A percentile compares a stretch with the other conserved stretches of the same genome.
phyloP scores from a whole-genome alignment of 768 basidiomycete genomes.

The Dendrothele bispora region DNA sequence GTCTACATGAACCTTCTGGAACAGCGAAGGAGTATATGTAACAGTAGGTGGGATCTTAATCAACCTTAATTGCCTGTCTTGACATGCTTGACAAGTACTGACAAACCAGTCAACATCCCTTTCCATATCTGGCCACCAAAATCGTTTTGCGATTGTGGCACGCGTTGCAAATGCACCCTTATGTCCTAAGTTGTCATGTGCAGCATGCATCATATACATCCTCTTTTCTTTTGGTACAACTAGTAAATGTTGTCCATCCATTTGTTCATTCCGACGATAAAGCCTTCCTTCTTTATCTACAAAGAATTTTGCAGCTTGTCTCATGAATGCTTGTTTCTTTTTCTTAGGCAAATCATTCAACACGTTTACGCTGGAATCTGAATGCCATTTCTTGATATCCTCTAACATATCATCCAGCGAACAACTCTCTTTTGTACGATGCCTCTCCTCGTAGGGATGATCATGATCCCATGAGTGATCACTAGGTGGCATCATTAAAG shows the following conservation, averaged over 20 bases:
- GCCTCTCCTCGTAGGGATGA: neutral
- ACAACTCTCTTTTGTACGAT: neutral
- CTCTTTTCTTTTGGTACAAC: slow-evolving; percentile 13
- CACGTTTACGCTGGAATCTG: slow-evolving; percentile 1
- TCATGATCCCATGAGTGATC: neutral
- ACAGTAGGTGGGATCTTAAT: too few species aligned
- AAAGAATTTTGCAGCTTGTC: slow-evolving; percentile 9
- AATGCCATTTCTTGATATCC: neutral
- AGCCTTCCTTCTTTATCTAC: slow-evolving; percentile 15
- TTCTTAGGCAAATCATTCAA: neutral
- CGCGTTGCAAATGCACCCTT: slow-evolving; percentile 8
- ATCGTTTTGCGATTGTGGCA: slow-evolving; percentile 7
- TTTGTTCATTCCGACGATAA: slow-evolving; percentile 10
- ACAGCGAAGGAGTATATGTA: too few species aligned
- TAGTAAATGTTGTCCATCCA: slow-evolving; percentile 13
- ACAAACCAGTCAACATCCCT: slow-evolving; percentile 30
- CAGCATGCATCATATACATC: slow-evolving; percentile 1
- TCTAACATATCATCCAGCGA: neutral
- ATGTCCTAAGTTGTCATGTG: slow-evolving; percentile 11
- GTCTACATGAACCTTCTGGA: too few species aligned
- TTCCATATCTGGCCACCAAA: slow-evolving; percentile 23
- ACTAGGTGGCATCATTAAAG: neutral
- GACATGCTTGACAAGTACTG: slow-evolving; percentile 32
- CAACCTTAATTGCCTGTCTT: too few species aligned
- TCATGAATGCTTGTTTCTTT: slow-evolving; percentile 7